Conservation (phyloP, 768 basidiomycete species). For the Suillus paluster region DNA sequence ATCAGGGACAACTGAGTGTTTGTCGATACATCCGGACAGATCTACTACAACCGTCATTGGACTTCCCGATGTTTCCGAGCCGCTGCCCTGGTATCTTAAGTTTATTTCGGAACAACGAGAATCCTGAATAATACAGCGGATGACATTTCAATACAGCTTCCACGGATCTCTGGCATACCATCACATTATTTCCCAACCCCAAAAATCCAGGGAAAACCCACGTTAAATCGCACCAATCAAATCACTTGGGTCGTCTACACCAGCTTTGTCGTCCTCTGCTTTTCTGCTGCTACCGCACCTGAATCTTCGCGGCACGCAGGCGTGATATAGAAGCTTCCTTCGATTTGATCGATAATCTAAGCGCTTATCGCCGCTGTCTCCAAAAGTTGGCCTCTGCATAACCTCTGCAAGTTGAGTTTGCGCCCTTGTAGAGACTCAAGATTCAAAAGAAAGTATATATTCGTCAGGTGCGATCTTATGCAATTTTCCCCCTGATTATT, state of each 20-base stretch:
- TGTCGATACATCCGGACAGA: neutral
- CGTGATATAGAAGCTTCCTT: slow-evolving; percentile 20
- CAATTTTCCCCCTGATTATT: neutral
- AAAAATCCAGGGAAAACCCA: slow-evolving; percentile 2
- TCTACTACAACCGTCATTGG: neutral
- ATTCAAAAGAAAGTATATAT: neutral
- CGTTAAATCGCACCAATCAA: slow-evolving; percentile 9
- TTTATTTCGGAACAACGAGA: slow-evolving; percentile 1
- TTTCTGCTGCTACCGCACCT: slow-evolving; percentile 32
- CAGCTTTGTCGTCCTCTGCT: slow-evolving; percentile 25
- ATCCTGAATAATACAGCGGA: slow-evolving; percentile 4
- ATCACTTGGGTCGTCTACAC: neutral
- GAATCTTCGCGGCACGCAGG: slow-evolving; percentile 15
- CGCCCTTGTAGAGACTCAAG: neutral
- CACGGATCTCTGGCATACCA: slow-evolving; percentile 3
- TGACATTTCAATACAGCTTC: slow-evolving; percentile 3
- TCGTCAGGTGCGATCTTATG: neutral
- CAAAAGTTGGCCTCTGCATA: neutral
- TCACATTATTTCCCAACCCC: slow-evolving; percentile 9
- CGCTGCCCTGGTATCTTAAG: slow-evolving; percentile 4
- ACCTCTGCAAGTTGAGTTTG: neutral
- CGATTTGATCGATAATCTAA: slow-evolving; percentile 26
- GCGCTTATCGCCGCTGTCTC: slow-evolving; percentile 23
- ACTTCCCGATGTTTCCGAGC: neutral
- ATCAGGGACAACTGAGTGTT: slow-evolving; percentile 2